These are phyloP conservation scores for Cenchrus fungigraminus DNA, from an alignment of 176 grass and related monocot genomes.

Conservation along the genomic window DNA sequence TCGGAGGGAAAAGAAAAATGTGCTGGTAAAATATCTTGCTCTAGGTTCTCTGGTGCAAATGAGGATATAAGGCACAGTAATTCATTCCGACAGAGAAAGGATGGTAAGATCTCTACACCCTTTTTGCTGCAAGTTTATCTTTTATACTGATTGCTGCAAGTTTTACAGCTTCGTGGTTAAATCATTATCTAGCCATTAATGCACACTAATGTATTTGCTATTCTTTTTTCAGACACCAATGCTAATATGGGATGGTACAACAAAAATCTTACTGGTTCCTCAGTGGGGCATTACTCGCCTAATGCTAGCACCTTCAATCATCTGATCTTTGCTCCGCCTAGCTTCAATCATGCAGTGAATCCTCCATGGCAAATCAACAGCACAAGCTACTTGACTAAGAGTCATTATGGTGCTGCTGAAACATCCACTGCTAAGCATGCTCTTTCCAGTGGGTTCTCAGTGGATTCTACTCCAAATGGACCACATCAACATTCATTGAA, in stretches of 20 bases:
- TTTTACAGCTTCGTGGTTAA: slow-evolving; percentile 19
- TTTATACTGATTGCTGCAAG: background rate
- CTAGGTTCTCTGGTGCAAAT: slow-evolving; percentile 40
- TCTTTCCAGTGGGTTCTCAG: slow-evolving; percentile 20
- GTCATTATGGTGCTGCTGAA: background rate
- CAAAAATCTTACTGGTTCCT: slow-evolving; percentile 20
- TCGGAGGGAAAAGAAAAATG: slow-evolving; percentile 38
- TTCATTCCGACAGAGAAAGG: slow-evolving; percentile 45
- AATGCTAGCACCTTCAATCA: slow-evolving; percentile 29
- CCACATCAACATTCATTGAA: slow-evolving; percentile 23
- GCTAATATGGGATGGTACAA: slow-evolving; percentile 32
- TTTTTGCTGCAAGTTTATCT: background rate
- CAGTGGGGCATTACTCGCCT: slow-evolving; percentile 9
- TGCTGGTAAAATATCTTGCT: slow-evolving; percentile 36
- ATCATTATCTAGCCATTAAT: slow-evolving; percentile 22
- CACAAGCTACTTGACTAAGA: slow-evolving; percentile 29
- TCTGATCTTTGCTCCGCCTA: slow-evolving; percentile 14
- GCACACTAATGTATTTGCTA: slow-evolving; percentile 15
- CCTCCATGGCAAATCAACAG: slow-evolving; percentile 35
- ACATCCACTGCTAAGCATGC: slow-evolving; percentile 21
- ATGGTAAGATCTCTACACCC: slow-evolving; percentile 45
- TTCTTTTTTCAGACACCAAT: slow-evolving; percentile 41
- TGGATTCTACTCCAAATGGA: slow-evolving; percentile 43
- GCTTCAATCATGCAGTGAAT: slow-evolving; percentile 33
- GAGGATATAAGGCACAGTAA: slow-evolving; percentile 26